Percentiles rank a stretch among this genome's conserved stretches.
Evolutionary conservation across 768 basidiomycete species (phyloP).

Genomic region (Phanerochaete sordida): DNA sequence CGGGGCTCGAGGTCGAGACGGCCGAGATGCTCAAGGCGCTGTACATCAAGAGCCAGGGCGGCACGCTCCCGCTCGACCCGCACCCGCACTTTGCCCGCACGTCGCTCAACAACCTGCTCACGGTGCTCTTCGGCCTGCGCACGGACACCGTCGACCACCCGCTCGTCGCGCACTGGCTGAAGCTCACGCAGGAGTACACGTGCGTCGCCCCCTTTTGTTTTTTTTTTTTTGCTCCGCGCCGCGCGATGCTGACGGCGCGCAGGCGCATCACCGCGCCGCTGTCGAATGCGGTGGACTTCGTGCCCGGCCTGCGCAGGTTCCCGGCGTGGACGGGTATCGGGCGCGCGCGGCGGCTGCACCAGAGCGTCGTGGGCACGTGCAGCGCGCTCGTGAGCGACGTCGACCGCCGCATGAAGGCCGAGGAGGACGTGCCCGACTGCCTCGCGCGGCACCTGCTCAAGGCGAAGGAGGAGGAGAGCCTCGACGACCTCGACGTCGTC

Average conservation of each 20-base stretch:
- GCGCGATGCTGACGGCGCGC: neutral
- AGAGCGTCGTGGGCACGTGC: constrained; percentile 33
- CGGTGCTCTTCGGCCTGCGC: constrained; percentile 38
- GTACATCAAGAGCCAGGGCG: constrained; percentile 29
- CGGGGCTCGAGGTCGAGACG: constrained; percentile 33
- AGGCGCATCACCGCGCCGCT: constrained; percentile 41
- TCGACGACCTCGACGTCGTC: neutral
- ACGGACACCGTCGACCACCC: constrained; percentile 36
- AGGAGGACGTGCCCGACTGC: constrained; percentile 39
- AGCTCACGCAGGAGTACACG: constrained; percentile 42
- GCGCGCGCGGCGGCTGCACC: constrained; percentile 36
- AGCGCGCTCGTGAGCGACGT: constrained; percentile 37
- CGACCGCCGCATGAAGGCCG: constrained; percentile 30
- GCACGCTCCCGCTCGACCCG: constrained; percentile 33
- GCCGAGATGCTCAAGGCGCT: constrained; percentile 29
- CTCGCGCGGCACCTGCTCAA: constrained; percentile 35
- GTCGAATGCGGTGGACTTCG: constrained; percentile 43
- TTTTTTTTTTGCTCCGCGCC: neutral
- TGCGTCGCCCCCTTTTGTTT: constrained; percentile 11
- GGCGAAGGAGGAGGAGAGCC: constrained; percentile 7
- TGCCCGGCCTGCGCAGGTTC: constrained; percentile 37
- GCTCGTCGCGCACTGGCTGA: constrained; percentile 32
- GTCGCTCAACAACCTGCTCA: constrained; percentile 37
- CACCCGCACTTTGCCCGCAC: constrained; percentile 34
- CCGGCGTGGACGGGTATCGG: constrained; percentile 31